Percentiles rank a stretch among this genome's conserved stretches.
Evolutionary conservation across 1,284 basidiomycete species (phyloP).

Genomic region (Hypsizygus ulmarius): DNA sequence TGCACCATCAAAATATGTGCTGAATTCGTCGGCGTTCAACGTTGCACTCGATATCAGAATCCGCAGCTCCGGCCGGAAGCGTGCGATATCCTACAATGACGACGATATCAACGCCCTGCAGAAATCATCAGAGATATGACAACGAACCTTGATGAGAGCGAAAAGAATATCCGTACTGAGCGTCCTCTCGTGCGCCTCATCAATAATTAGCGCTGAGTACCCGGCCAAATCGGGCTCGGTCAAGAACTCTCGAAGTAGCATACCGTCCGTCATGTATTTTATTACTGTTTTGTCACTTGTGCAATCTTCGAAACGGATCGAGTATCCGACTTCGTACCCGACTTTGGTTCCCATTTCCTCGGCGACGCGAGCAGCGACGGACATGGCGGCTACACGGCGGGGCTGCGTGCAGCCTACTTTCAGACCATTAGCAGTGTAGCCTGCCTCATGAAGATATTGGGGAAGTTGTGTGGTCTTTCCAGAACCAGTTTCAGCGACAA

Average conservation of each 20-base stretch:
- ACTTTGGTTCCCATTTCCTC: constrained; percentile 98
- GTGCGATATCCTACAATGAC: constrained; percentile 81
- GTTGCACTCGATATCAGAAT: constrained; percentile 96
- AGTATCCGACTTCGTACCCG: constrained; percentile 97
- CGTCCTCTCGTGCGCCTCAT: constrained; percentile 96
- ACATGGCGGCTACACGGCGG: constrained; percentile 98
- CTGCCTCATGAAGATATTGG: constrained; percentile 97
- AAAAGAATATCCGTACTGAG: constrained; percentile 96
- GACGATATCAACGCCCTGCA: constrained; percentile 20
- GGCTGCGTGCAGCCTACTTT: constrained; percentile 99
- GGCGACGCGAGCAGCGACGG: constrained; percentile 96
- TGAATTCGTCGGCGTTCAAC: constrained; percentile 95
- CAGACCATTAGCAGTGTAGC: constrained; percentile 84
- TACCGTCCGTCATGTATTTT: constrained; percentile 99
- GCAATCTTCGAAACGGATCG: constrained; percentile 98
- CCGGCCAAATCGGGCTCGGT: constrained; percentile 93
- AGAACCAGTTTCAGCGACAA: constrained; percentile 92
- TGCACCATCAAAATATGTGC: constrained; percentile 92
- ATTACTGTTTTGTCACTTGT: constrained; percentile 97
- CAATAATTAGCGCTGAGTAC: constrained; percentile 92
- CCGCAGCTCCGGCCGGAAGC: constrained; percentile 90
- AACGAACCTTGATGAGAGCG: constrained; percentile 90
- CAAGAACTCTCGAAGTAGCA: constrained; percentile 94
- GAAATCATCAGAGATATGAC: constrained; percentile 18
- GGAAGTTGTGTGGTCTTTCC: constrained; percentile 99